phyloP scores from a whole-genome alignment of 139 green algal genomes.

The Nannochloris sp. region DNA sequence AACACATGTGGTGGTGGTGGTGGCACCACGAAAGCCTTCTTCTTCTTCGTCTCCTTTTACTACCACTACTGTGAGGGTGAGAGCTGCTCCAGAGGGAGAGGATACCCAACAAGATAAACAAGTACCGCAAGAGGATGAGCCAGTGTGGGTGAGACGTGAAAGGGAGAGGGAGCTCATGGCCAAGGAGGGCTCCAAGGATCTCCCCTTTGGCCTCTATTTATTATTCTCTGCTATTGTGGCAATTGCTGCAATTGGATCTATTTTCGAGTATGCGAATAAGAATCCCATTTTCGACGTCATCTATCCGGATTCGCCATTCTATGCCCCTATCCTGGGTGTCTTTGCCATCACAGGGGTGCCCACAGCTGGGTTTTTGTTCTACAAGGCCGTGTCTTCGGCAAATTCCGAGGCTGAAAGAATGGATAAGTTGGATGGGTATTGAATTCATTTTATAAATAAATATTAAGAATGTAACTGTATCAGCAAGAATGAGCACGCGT shows the following conservation, averaged over 20 bases:
- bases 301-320: conserved; percentile 52
- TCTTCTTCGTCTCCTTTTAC: no score
- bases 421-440: conserved; percentile 70
- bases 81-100: not conserved
- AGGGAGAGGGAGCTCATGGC: conserved; percentile 53
- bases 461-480: not conserved
- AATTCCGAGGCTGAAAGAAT: conserved; percentile 62
- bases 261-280: conserved; percentile 52
- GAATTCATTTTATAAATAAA: not conserved
- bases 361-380: conserved; percentile 64
- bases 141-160: conserved; percentile 69
- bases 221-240: conserved; percentile 59
- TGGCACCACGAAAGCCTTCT: no score
- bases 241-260: conserved; percentile 70
- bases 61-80: no score
- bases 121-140: conserved; percentile 26
- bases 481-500: no score
- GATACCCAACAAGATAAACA: conserved; percentile 4
- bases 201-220: conserved; percentile 71
- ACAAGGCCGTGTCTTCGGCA: conserved; percentile 54
- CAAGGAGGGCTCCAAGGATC: conserved; percentile 20
- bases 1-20: no score
- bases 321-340: conserved; percentile 60
- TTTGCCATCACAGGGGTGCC: conserved; percentile 75
- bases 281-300: conserved; percentile 51